A percentile compares a stretch with the other conserved stretches of the same genome.
These are phyloP conservation scores for Stephania yunnanensis DNA, from an alignment of 164 flowering plant genomes.

Conservation along the genomic window DNA sequence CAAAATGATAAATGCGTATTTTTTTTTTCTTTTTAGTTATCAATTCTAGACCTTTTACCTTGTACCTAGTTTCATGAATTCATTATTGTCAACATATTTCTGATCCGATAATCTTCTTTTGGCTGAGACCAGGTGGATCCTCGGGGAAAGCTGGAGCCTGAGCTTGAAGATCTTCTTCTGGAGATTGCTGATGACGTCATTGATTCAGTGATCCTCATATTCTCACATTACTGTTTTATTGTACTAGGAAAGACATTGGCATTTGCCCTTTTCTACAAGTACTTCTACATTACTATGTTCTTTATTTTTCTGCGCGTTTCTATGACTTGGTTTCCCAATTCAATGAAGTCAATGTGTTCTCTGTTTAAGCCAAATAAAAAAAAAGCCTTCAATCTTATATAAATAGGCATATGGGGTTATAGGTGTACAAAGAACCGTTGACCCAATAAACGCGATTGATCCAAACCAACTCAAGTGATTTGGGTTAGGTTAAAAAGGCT, in stretches of 20 bases:
- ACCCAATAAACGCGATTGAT: too few species aligned
- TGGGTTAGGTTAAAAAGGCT: too few species aligned
- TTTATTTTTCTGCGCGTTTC: not conserved
- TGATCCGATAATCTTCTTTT: slow-evolving; percentile 10
- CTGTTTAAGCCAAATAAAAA: too few species aligned
- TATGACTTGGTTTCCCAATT: not conserved
- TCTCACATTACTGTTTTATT: not conserved
- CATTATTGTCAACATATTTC: not conserved
- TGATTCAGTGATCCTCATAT: slow-evolving; percentile 49
- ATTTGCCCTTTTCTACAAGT: not conserved
- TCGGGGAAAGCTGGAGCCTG: slow-evolving; percentile 73
- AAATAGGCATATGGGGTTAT: too few species aligned
- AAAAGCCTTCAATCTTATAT: too few species aligned
- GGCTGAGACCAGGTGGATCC: slow-evolving; percentile 56
- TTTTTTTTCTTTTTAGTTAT: not conserved
- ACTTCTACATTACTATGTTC: not conserved
- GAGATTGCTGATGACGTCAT: slow-evolving; percentile 84
- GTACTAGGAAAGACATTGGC: slow-evolving; percentile 12
- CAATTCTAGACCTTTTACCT: not conserved
- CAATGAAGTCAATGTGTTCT: not conserved
- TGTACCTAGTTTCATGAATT: not conserved
- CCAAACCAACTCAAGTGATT: too few species aligned
- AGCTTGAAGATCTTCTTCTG: slow-evolving; percentile 80
- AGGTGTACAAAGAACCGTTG: too few species aligned
- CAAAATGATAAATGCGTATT: not conserved